phyloP scores from a whole-genome alignment of 1,139 yeast species.

The Fermentozyma sake region DNA sequence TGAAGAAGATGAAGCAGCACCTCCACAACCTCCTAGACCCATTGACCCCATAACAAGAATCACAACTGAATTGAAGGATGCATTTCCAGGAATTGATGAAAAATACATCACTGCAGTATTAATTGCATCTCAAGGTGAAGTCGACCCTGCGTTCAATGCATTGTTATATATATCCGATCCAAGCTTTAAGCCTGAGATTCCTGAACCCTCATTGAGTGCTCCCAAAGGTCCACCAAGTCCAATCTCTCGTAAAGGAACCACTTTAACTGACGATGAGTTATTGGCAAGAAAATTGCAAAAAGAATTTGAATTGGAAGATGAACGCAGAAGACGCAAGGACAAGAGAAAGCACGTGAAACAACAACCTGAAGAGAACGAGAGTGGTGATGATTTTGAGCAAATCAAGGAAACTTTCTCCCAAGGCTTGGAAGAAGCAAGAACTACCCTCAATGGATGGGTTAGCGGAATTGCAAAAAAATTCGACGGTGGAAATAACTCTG shows the following conservation, averaged over 20 bases:
- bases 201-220: slow-evolving; percentile 21
- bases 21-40: slow-evolving; percentile 74
- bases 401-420: slow-evolving; percentile 66
- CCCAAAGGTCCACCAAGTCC: slow-evolving; percentile 14
- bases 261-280: slow-evolving; percentile 68
- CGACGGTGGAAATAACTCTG: slow-evolving; percentile 12
- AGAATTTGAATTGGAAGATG: slow-evolving; percentile 53
- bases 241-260: slow-evolving; percentile 8
- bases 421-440: slow-evolving; percentile 81
- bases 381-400: slow-evolving; percentile 64
- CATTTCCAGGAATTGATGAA: slow-evolving; percentile 75
- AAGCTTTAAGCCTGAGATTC: slow-evolving; percentile 57
- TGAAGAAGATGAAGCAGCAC: slow-evolving; percentile 19
- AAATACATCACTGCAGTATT: slow-evolving; percentile 70
- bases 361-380: slow-evolving; percentile 44
- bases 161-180: slow-evolving; percentile 80
- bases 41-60: slow-evolving; percentile 51
- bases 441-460: slow-evolving; percentile 79
- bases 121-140: slow-evolving; percentile 76
- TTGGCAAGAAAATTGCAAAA: slow-evolving; percentile 79
- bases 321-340: slow-evolving; percentile 14
- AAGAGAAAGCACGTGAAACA: slow-evolving; percentile 26
- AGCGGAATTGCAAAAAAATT: slow-evolving; percentile 64
- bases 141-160: slow-evolving; percentile 88
- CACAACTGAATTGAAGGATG: slow-evolving; percentile 60